Percentiles rank a stretch among this genome's conserved stretches.
Conservation (phyloP, 305 asterid species). For the Fraxinus greggii region DNA sequence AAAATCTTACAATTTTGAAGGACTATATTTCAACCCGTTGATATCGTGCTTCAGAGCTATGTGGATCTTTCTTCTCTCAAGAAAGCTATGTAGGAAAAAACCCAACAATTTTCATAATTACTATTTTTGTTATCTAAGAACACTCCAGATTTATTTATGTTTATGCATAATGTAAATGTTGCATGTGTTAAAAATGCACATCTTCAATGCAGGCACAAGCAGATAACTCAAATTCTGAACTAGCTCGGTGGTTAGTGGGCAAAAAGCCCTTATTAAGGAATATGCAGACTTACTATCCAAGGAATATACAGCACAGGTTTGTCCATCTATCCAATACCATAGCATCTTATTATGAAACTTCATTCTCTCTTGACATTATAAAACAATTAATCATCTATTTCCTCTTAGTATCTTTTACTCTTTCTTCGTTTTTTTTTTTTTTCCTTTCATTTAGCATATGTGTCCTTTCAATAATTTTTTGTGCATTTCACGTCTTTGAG, state of each 20-base stretch:
- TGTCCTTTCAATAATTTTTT: neutral
- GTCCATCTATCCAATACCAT: neutral
- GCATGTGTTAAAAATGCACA: neutral
- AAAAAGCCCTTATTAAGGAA: constrained; percentile 62
- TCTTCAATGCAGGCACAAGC: constrained; percentile 53
- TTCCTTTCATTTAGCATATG: neutral
- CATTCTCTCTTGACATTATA: neutral
- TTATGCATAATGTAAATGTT: neutral
- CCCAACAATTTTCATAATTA: too few relatives aligned
- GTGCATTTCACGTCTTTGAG: neutral
- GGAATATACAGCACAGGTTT: constrained; percentile 53
- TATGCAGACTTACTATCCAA: constrained; percentile 56
- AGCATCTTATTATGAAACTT: neutral
- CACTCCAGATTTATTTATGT: neutral
- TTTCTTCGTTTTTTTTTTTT: too few relatives aligned
- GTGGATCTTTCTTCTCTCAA: constrained; percentile 37
- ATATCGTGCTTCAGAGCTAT: constrained; percentile 36
- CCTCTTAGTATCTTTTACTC: neutral
- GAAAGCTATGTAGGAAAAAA: constrained; percentile 6
- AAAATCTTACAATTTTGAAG: neutral
- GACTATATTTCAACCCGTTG: constrained; percentile 35
- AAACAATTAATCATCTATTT: neutral
- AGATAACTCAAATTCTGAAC: constrained; percentile 51
- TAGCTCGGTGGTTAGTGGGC: constrained; percentile 62
- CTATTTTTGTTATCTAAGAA: too few relatives aligned